phyloP scores from a whole-genome alignment of 2,329 filamentous ascomycete species.

The Stachybotrys elegans region DNA sequence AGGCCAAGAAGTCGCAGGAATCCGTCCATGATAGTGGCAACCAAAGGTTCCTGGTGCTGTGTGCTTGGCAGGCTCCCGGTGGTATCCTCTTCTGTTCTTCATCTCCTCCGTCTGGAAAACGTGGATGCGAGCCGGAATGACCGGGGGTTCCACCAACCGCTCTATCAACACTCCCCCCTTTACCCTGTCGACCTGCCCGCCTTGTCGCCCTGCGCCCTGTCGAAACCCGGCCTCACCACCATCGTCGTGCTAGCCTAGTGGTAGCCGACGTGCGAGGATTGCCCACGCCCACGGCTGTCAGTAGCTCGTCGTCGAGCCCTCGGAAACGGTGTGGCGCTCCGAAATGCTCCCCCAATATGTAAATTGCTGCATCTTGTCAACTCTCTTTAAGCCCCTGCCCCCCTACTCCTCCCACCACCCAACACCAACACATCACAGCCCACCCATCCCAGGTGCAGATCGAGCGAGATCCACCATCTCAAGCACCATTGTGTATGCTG shows the following conservation, averaged over 20 bases:
- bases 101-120: too few species aligned
- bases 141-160: not conserved
- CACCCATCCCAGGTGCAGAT: not conserved
- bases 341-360: not conserved
- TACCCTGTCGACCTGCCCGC: not conserved
- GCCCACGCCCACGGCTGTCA: too few species aligned
- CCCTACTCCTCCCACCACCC: not conserved
- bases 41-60: too few species aligned
- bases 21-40: too few species aligned
- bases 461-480: not conserved
- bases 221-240: not conserved
- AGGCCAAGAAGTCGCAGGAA: too few species aligned
- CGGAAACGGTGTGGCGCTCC: not conserved
- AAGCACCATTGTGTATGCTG: not conserved
- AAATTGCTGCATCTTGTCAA: not conserved
- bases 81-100: too few species aligned
- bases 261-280: too few species aligned
- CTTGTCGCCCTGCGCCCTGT: not conserved
- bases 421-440: too few species aligned
- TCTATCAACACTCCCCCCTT: constrained; percentile 3
- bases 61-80: too few species aligned
- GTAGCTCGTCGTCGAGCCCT: not conserved
- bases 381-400: not conserved
- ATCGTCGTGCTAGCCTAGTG: not conserved
- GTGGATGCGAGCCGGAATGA: constrained; percentile 1